Evolutionary conservation across 2,329 filamentous ascomycete species (phyloP).

Genomic region (Paraphaeosphaeria minitans): DNA sequence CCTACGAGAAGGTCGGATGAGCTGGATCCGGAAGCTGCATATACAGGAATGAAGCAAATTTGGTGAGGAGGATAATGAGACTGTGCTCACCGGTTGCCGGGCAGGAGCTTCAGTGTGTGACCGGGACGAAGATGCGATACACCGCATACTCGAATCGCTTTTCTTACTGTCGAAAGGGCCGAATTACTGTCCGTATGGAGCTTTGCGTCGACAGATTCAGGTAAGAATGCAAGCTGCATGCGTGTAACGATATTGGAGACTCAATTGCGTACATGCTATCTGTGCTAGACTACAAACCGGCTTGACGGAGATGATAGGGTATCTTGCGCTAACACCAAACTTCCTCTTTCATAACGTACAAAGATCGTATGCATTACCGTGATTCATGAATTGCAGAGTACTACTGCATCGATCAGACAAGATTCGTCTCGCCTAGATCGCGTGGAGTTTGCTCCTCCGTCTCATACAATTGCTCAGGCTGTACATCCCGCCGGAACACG

Average conservation of each 20-base stretch:
- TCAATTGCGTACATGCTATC: neutral
- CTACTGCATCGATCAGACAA: conserved; percentile 3
- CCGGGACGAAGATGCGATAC: neutral
- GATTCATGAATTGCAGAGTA: neutral
- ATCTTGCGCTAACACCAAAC: neutral
- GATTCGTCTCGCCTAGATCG: conserved; percentile 14
- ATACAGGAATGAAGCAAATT: too few relatives aligned
- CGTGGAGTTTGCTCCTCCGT: conserved; percentile 1
- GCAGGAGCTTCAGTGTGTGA: neutral
- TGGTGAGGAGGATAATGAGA: neutral
- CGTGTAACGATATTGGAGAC: too few relatives aligned
- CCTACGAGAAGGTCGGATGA: too few relatives aligned
- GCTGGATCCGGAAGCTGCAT: too few relatives aligned
- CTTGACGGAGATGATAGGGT: neutral
- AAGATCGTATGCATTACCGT: conserved; percentile 6
- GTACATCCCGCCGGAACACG: conserved; percentile 22
- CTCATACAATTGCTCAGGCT: conserved; percentile 20
- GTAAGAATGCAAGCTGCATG: too few relatives aligned
- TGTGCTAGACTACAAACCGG: neutral
- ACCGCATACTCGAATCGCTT: neutral
- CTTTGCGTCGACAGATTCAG: too few relatives aligned
- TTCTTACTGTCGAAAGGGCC: neutral
- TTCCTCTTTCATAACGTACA: conserved; percentile 6
- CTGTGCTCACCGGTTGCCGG: neutral
- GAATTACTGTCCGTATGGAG: neutral